These are phyloP conservation scores for Spirogloea muscicola DNA, from an alignment of 139 green algal species.

Conservation along the genomic window DNA sequence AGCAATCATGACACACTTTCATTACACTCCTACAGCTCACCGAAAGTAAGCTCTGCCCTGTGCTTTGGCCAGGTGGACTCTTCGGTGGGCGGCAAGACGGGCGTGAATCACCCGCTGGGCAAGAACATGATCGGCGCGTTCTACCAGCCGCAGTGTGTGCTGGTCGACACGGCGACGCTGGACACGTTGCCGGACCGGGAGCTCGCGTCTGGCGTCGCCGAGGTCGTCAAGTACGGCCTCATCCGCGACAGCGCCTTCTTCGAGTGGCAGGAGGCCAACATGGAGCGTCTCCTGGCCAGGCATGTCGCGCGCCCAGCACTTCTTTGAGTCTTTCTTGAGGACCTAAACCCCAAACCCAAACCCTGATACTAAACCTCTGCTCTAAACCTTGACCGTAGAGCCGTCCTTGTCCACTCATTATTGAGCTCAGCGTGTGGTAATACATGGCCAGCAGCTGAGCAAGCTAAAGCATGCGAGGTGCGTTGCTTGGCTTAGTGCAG, in stretches of 20 bases:
- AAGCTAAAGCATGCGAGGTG: too few species aligned
- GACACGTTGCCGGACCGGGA: slow-evolving; percentile 83
- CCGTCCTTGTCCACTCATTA: slow-evolving; percentile 9
- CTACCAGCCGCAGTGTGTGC: slow-evolving; percentile 70
- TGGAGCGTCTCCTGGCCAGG: slow-evolving; percentile 69
- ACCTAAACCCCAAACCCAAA: too few species aligned
- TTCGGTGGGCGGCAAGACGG: slow-evolving; percentile 95
- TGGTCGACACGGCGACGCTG: slow-evolving; percentile 85
- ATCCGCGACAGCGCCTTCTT: slow-evolving; percentile 88
- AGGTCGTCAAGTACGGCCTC: slow-evolving; percentile 98
- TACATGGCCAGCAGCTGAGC: too few species aligned
- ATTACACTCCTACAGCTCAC: too few species aligned
- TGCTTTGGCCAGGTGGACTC: slow-evolving; percentile 96
- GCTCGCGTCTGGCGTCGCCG: slow-evolving; percentile 80
- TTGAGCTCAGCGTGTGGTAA: too few species aligned
- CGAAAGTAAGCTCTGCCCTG: too few species aligned
- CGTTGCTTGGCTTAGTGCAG: too few species aligned
- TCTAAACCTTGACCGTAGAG: too few species aligned
- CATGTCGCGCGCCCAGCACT: too few species aligned
- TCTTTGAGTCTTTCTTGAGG: too few species aligned
- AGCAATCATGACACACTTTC: too few species aligned
- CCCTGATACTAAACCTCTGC: too few species aligned
- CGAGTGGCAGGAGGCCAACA: slow-evolving; percentile 81
- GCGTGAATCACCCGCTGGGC: slow-evolving; percentile 92
- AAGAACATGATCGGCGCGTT: slow-evolving; percentile 99